phyloP scores from a whole-genome alignment of 2,329 filamentous ascomycete genomes.

The Xylariaceae sp. region DNA sequence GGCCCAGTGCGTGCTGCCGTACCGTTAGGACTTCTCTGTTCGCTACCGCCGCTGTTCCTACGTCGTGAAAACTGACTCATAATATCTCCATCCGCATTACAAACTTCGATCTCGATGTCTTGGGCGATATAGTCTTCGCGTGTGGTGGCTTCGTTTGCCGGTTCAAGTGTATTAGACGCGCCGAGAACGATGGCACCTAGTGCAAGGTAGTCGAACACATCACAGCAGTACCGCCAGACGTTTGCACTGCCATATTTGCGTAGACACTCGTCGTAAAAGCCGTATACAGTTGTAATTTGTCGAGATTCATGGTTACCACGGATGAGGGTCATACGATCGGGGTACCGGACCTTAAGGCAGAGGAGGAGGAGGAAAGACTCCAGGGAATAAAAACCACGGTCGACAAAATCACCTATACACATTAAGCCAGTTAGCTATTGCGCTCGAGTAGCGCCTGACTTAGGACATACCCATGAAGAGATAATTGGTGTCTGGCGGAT shows the following conservation, averaged over 20 bases:
- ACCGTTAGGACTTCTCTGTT: slow-evolving; percentile 41
- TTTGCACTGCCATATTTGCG: slow-evolving; percentile 96
- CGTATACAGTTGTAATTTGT: slow-evolving; percentile 96
- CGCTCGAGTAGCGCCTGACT: neutral
- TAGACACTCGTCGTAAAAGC: slow-evolving; percentile 97
- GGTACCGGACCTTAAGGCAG: slow-evolving; percentile 95
- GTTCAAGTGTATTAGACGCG: slow-evolving; percentile 69
- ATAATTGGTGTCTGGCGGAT: slow-evolving; percentile 95
- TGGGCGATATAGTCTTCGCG: slow-evolving; percentile 62
- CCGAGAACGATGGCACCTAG: slow-evolving; percentile 91
- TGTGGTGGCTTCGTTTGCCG: slow-evolving; percentile 53
- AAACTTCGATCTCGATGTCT: slow-evolving; percentile 90
- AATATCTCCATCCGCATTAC: slow-evolving; percentile 81
- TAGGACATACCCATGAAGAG: slow-evolving; percentile 81
- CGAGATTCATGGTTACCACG: slow-evolving; percentile 95
- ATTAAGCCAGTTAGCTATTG: slow-evolving; percentile 26
- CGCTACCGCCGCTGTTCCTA: slow-evolving; percentile 32
- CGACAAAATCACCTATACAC: slow-evolving; percentile 86
- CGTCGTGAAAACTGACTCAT: slow-evolving; percentile 70
- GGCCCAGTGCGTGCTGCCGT: slow-evolving; percentile 67
- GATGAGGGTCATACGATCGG: slow-evolving; percentile 95
- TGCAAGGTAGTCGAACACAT: slow-evolving; percentile 96
- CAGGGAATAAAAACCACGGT: slow-evolving; percentile 96
- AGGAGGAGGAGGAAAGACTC: slow-evolving; percentile 95
- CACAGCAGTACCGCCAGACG: slow-evolving; percentile 96